phyloP scores from a whole-genome alignment of 1,139 yeast species.

The Pichia sp. region DNA sequence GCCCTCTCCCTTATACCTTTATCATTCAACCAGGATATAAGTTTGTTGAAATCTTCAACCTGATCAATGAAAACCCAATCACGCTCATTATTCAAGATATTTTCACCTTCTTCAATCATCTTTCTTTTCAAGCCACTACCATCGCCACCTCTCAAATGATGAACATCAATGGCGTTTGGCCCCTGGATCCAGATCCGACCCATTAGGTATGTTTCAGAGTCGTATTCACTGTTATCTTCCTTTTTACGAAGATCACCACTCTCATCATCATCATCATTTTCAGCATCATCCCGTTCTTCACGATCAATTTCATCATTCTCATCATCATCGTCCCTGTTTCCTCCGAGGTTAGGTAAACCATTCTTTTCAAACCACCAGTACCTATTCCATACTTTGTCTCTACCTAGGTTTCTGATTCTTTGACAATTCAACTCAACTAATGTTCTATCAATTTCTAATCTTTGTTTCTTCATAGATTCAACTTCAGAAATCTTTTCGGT shows the following conservation, averaged over 20 bases:
- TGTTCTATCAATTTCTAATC: constrained; percentile 50
- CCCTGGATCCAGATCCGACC: constrained; percentile 95
- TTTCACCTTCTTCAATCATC: constrained; percentile 61
- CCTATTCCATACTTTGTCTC: constrained; percentile 76
- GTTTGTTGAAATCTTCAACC: constrained; percentile 51
- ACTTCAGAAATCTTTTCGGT: constrained; percentile 39
- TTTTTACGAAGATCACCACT: constrained; percentile 31
- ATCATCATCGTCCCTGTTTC: constrained; percentile 41
- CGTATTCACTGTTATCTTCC: constrained; percentile 36
- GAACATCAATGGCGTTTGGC: constrained; percentile 63
- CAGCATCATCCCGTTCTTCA: constrained; percentile 35
- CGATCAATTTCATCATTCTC: constrained; percentile 37
- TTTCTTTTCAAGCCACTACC: constrained; percentile 47
- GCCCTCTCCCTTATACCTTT: constrained; percentile 74
- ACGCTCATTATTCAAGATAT: constrained; percentile 45
- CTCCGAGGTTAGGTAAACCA: constrained; percentile 64
- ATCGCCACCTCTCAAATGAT: constrained; percentile 17
- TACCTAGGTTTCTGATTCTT: constrained; percentile 71
- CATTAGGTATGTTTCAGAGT: constrained; percentile 64
- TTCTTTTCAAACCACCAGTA: constrained; percentile 95
- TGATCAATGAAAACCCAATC: constrained; percentile 71
- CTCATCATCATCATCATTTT: constrained; percentile 37
- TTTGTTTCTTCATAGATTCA: constrained; percentile 43
- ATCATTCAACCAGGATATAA: constrained; percentile 65
- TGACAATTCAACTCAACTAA: constrained; percentile 71